A percentile compares a stretch with the other conserved stretches of the same genome.
Conservation (phyloP, 371 early-diverging fungal genomes). For the Ecytonucleospora hepatopenaei region DNA sequence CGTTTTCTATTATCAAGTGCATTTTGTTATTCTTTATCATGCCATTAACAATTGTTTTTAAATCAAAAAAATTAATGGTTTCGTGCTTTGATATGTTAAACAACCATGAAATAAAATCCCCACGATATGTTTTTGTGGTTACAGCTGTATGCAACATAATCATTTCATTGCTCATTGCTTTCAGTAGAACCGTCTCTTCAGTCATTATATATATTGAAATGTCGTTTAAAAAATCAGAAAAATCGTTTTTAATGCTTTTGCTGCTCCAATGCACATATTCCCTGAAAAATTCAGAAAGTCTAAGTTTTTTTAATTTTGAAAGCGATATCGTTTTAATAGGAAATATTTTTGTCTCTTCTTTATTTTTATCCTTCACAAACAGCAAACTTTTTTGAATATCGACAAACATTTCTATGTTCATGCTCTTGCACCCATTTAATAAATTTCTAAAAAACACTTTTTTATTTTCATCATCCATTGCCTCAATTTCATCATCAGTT, state of each 20-base stretch:
- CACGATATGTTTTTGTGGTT: background rate
- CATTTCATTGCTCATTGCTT: too few species aligned
- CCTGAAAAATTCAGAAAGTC: background rate
- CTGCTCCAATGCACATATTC: background rate
- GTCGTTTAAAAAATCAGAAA: background rate
- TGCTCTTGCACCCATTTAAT: background rate
- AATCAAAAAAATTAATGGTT: background rate
- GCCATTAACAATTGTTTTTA: background rate
- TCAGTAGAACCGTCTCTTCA: background rate
- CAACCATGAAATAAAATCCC: background rate
- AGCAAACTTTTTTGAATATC: background rate
- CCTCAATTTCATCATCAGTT: too few species aligned
- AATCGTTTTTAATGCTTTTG: background rate
- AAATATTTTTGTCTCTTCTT: background rate
- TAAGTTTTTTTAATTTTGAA: background rate
- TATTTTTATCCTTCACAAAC: background rate
- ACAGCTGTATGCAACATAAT: background rate
- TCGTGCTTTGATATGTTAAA: background rate
- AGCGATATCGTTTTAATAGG: background rate
- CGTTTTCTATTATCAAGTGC: background rate
- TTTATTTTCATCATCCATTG: background rate
- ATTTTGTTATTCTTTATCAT: background rate
- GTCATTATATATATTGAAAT: background rate
- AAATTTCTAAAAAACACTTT: background rate
- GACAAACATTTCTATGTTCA: background rate